phyloP scores from a whole-genome alignment of 179 eudicot species.

The Drosera spatulata region DNA sequence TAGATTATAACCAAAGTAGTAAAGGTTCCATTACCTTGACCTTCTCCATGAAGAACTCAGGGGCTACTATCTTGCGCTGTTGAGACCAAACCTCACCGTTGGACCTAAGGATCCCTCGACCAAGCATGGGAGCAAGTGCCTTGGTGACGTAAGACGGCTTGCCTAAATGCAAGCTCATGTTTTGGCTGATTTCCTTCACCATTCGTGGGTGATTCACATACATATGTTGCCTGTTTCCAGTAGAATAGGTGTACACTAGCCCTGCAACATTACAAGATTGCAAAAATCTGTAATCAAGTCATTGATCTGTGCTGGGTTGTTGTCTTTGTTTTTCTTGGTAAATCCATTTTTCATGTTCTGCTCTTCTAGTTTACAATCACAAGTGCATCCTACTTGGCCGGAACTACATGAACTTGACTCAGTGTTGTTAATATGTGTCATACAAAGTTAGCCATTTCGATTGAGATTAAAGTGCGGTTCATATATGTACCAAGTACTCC shows the following conservation, averaged over 20 bases:
- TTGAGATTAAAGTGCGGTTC: no score
- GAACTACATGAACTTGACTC: no score
- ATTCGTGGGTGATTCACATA: constrained; percentile 55
- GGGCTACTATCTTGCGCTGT: constrained; percentile 66
- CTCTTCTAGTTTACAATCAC: no score
- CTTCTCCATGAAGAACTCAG: constrained; percentile 72
- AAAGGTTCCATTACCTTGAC: constrained; percentile 45
- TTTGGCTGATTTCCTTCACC: constrained; percentile 66
- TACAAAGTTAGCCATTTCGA: no score
- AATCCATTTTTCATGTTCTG: no score
- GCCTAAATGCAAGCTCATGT: constrained; percentile 39
- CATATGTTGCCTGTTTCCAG: constrained; percentile 63
- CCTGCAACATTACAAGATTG: constrained; percentile 27
- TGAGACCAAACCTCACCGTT: constrained; percentile 63
- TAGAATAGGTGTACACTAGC: constrained; percentile 50
- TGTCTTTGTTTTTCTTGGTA: no score
- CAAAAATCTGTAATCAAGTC: no score
- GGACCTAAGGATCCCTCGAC: constrained; percentile 73
- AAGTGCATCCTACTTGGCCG: no score
- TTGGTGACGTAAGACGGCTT: constrained; percentile 68
- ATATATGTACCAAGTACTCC: no score
- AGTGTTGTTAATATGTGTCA: no score
- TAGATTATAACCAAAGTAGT: neutral
- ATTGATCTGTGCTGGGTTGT: no score
- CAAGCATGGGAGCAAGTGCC: constrained; percentile 72